Evolutionary conservation across 192 early-diverging fungal genomes (phyloP).

Genomic region (Diversispora eburnea): DNA sequence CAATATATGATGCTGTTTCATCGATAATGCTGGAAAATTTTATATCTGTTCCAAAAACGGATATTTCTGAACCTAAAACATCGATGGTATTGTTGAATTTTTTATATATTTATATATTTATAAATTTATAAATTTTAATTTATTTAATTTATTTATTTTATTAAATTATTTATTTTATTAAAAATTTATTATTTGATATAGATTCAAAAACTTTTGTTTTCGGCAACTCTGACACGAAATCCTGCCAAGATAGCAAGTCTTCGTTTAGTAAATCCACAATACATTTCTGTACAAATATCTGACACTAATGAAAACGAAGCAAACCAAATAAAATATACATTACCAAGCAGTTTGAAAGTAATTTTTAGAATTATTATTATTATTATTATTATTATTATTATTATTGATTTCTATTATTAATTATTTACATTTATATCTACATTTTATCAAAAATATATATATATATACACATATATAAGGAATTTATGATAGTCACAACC

Average conservation of each 20-base stretch:
- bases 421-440: too few relatives aligned
- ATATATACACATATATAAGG: constrained; percentile 42
- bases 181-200: constrained; percentile 6
- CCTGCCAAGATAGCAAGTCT: constrained; percentile 89
- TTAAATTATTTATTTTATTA: too few relatives aligned
- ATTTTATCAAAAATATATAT: not conserved
- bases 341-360: constrained; percentile 53
- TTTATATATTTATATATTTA: not conserved
- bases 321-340: constrained; percentile 45
- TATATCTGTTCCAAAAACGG: constrained; percentile 46
- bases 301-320: constrained; percentile 42
- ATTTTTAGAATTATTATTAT: not conserved
- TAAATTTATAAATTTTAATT: too few relatives aligned
- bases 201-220: constrained; percentile 93
- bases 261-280: constrained; percentile 73
- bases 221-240: constrained; percentile 90
- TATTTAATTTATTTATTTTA: too few relatives aligned
- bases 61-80: constrained; percentile 47
- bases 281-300: constrained; percentile 67
- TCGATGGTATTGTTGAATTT: constrained; percentile 33
- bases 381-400: not conserved
- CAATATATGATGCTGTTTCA: constrained; percentile 48
- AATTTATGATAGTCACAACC: constrained; percentile 67
- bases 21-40: constrained; percentile 40
- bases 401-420: too few relatives aligned